Evolutionary conservation across 2,329 filamentous ascomycete species (phyloP).

Genomic region (Mycogone perniciosa): DNA sequence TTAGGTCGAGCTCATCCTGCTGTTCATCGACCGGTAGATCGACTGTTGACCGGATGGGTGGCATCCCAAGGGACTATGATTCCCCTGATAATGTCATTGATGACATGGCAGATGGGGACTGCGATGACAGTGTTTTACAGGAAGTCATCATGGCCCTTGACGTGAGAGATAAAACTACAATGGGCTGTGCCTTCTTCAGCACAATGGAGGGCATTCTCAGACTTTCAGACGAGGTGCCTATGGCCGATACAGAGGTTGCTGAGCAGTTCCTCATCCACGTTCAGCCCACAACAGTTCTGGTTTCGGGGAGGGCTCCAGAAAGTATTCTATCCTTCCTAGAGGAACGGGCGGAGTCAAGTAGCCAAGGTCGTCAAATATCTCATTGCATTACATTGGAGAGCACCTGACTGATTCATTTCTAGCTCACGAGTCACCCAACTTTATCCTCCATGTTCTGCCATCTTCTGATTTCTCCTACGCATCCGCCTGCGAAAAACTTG

Average conservation of each 20-base stretch:
- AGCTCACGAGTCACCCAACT: neutral
- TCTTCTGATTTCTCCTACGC: constrained; percentile 67
- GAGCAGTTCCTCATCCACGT: constrained; percentile 52
- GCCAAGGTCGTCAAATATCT: neutral
- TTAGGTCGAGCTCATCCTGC: no score
- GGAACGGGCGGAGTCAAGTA: constrained; percentile 12
- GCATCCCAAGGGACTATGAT: no score
- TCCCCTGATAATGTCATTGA: neutral
- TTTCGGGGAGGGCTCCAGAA: constrained; percentile 42
- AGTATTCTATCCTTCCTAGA: constrained; percentile 28
- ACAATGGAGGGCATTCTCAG: constrained; percentile 63
- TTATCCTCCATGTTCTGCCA: constrained; percentile 58
- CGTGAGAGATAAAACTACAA: constrained; percentile 58
- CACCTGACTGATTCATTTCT: constrained; percentile 2
- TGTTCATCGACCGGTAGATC: no score
- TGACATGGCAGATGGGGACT: no score
- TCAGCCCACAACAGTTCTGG: constrained; percentile 50
- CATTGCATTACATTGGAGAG: neutral
- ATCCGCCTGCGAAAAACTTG: constrained; percentile 58
- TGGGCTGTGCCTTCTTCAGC: constrained; percentile 82
- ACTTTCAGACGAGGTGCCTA: constrained; percentile 69
- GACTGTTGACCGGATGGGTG: no score
- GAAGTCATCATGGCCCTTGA: constrained; percentile 79
- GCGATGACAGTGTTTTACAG: neutral
- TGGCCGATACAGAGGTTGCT: constrained; percentile 62